Base-by-base conservation (phyloP, 1,284 basidiomycete species). In the Ustilago cynodontis region DNA sequence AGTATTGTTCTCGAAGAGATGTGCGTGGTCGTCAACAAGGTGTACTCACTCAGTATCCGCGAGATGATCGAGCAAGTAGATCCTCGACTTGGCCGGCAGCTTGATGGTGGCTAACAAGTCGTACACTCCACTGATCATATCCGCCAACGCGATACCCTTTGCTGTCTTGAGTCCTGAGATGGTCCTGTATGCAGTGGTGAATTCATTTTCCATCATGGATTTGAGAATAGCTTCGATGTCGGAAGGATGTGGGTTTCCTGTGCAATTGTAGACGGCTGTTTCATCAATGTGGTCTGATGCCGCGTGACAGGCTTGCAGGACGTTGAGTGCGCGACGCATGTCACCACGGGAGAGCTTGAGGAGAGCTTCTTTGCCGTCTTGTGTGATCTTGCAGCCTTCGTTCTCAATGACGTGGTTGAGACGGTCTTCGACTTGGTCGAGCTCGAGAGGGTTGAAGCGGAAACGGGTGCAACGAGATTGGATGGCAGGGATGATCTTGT, bases 401-500 rank as follows among this genome's bases (percentile, higher is more conserved):
- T 90, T 88, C 72, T 94, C 91, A 1, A 98, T 91, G 11, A 99
- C 94, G 22, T 88, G 89, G 59, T 91, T 88, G 49, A 99, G 86
- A 60, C 94, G 89, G 85, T 91, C 92, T 87, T 95, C 92, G 3
- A 99, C 93, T 86, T 99, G 94, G 8, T 86, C 82, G 22, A 93
- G 91, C 1, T 95, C 94, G 33, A 99, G 87, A 1, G 97, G 97
- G n/a, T 94, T 95, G 88, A 99, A 99, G 16, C 87, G 77, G 88
- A 99, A 99, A 39, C 96, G 90, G 2, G 97, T 99, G 88, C 97
- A 99, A 56, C 97, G 93, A 86, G 94, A 97, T 88, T 99, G 97
- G 71, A 99, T 97, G 24, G 97, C 97, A 3, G 97, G 97, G 7
- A 93, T 92, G 85, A 99, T 99, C 87, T 98, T 98, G 90, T 99